Conservation (phyloP, 805 yeast species). For the Geotrichum ghanense region DNA sequence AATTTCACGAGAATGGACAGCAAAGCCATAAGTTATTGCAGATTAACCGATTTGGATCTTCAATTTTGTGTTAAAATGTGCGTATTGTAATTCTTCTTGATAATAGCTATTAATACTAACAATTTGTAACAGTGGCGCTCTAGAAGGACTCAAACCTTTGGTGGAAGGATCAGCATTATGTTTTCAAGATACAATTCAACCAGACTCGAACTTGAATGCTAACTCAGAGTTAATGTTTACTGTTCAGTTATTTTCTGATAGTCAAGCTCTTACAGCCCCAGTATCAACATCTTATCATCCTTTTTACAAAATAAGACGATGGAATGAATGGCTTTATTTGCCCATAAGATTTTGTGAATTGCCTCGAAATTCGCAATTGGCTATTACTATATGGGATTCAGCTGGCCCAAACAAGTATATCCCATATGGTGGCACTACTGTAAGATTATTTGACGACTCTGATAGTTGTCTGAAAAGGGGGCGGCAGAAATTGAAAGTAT, state of each 20-base stretch:
- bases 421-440: constrained; percentile 49
- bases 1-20: too few relatives aligned
- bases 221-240: constrained; percentile 31
- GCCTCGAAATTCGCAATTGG: constrained; percentile 48
- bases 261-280: constrained; percentile 38
- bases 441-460: constrained; percentile 44
- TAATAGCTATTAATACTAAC: neutral
- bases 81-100: constrained; percentile 7
- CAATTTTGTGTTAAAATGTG: constrained; percentile 39
- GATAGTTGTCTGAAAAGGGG: constrained; percentile 62
- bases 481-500: constrained; percentile 44
- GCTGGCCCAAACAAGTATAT: constrained; percentile 36
- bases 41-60: constrained; percentile 42
- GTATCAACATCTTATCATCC: constrained; percentile 39
- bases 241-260: constrained; percentile 34
- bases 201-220: constrained; percentile 29
- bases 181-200: constrained; percentile 34
- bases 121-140: constrained; percentile 21
- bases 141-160: constrained; percentile 34
- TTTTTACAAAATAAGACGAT: constrained; percentile 34
- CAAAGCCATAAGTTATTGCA: constrained; percentile 41
- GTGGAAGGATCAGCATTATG: constrained; percentile 36
- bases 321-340: constrained; percentile 65
- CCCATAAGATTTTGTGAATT: constrained; percentile 65
- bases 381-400: constrained; percentile 58